Evolutionary conservation across 2,329 filamentous ascomycete genomes (phyloP).

Genomic region (Exophiala sp.): DNA sequence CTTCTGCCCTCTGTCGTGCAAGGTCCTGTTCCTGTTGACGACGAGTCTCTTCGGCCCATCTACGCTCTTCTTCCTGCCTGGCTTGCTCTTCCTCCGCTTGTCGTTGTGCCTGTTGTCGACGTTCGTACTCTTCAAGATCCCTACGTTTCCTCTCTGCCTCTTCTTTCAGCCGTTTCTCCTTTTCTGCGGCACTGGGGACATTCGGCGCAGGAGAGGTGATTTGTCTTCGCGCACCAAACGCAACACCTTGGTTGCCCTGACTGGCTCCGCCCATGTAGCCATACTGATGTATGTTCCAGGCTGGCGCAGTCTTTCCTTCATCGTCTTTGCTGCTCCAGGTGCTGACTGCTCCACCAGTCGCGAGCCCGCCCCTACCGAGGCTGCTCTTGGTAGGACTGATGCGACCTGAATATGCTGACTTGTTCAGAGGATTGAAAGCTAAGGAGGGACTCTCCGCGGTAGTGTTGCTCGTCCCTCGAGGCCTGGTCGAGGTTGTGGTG

Average conservation of each 20-base stretch:
- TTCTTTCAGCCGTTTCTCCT: conserved; percentile 65
- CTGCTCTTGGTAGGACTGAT: conserved; percentile 58
- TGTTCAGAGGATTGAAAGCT: conserved; percentile 45
- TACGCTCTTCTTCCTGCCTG: conserved; percentile 44
- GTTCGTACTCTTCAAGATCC: conserved; percentile 53
- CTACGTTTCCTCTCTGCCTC: conserved; percentile 55
- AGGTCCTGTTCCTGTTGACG: conserved; percentile 40
- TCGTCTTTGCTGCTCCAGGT: conserved; percentile 88
- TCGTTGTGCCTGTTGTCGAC: conserved; percentile 46
- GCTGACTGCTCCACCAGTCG: conserved; percentile 59
- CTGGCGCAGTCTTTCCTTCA: conserved; percentile 75
- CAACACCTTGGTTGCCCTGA: conserved; percentile 89
- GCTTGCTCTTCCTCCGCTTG: conserved; percentile 49
- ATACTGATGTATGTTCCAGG: conserved; percentile 98
- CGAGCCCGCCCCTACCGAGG: conserved; percentile 26
- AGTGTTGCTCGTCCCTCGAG: conserved; percentile 53
- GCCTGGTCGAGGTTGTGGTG: conserved; percentile 45
- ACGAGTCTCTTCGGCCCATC: conserved; percentile 47
- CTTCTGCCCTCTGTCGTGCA: conserved; percentile 46
- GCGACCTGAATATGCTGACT: conserved; percentile 47
- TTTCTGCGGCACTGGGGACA: conserved; percentile 79
- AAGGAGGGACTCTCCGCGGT: conserved; percentile 41
- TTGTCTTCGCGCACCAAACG: conserved; percentile 86
- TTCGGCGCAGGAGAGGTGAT: conserved; percentile 79
- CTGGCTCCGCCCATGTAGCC: conserved; percentile 97